phyloP scores from a whole-genome alignment of 1,284 basidiomycete species.

The Ganoderma multipileum region DNA sequence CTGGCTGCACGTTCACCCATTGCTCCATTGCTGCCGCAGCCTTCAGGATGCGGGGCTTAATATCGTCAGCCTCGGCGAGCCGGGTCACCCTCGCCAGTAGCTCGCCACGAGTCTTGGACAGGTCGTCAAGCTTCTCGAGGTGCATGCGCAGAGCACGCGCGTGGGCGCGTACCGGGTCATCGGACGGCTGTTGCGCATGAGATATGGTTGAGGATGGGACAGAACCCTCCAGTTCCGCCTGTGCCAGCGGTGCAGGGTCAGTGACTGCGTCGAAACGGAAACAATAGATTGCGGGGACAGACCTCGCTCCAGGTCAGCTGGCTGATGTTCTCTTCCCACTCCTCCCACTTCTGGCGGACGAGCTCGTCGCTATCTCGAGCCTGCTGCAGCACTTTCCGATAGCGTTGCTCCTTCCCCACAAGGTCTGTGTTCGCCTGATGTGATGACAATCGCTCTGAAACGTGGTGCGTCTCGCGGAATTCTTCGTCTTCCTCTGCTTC shows the following conservation, averaged over 20 bases:
- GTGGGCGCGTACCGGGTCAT: constrained; percentile 55
- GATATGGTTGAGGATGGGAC: constrained; percentile 70
- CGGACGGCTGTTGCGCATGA: constrained; percentile 42
- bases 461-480: constrained; percentile 53
- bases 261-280: neutral
- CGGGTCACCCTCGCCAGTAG: constrained; percentile 73
- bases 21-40: constrained; percentile 70
- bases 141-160: constrained; percentile 79
- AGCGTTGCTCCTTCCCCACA: constrained; percentile 73
- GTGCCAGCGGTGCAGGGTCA: constrained; percentile 8
- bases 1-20: constrained; percentile 78
- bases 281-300: constrained; percentile 20
- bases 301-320: constrained; percentile 82
- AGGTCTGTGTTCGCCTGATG: constrained; percentile 82
- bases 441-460: constrained; percentile 66
- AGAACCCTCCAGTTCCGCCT: constrained; percentile 74
- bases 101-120: constrained; percentile 67
- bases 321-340: constrained; percentile 81
- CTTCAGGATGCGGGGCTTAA: constrained; percentile 72
- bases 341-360: constrained; percentile 84
- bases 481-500: constrained; percentile 91
- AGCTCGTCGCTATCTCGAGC: constrained; percentile 79
- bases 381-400: constrained; percentile 74
- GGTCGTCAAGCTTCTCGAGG: constrained; percentile 84
- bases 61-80: constrained; percentile 77